These are phyloP conservation scores for Aspergillus latus DNA, from an alignment of 2,329 filamentous ascomycete species.

Conservation along the genomic window DNA sequence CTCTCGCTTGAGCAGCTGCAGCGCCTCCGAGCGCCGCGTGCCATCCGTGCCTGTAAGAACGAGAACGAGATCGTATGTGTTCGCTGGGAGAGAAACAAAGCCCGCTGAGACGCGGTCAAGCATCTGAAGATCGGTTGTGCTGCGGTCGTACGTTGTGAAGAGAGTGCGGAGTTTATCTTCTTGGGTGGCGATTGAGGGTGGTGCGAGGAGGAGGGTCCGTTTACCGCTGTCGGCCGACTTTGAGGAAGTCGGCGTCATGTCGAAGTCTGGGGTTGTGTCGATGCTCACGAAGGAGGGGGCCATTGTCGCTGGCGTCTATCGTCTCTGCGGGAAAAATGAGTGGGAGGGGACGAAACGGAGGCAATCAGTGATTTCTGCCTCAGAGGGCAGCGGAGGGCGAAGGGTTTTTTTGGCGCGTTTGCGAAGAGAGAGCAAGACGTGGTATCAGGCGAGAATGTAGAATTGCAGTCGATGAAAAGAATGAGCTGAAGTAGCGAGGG, in stretches of 20 bases:
- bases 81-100: constrained; percentile 70
- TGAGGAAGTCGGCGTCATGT: constrained; percentile 30
- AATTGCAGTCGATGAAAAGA: neutral
- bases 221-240: constrained; percentile 25
- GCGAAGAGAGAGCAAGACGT: neutral
- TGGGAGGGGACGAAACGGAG: neutral
- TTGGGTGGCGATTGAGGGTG: constrained; percentile 83
- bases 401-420: neutral
- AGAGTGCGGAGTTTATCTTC: constrained; percentile 72
- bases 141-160: constrained; percentile 71
- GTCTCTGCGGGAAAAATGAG: neutral
- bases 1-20: constrained; percentile 64
- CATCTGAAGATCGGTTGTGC: constrained; percentile 89
- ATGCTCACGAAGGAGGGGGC: constrained; percentile 40
- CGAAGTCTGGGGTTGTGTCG: constrained; percentile 58
- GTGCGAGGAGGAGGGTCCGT: constrained; percentile 80
- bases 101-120: constrained; percentile 86
- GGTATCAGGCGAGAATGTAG: neutral
- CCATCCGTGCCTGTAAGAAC: constrained; percentile 78
- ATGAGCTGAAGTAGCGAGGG: neutral
- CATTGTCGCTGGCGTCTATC: constrained; percentile 9
- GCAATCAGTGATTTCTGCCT: constrained; percentile 1
- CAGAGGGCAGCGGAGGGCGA: neutral
- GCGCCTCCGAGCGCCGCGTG: constrained; percentile 60
- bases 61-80: constrained; percentile 80